Evolutionary conservation across 129 eudicot genomes (phyloP), one percentile per base, ranked within the genome.

Genomic region (Ambrosia trifida): DNA sequence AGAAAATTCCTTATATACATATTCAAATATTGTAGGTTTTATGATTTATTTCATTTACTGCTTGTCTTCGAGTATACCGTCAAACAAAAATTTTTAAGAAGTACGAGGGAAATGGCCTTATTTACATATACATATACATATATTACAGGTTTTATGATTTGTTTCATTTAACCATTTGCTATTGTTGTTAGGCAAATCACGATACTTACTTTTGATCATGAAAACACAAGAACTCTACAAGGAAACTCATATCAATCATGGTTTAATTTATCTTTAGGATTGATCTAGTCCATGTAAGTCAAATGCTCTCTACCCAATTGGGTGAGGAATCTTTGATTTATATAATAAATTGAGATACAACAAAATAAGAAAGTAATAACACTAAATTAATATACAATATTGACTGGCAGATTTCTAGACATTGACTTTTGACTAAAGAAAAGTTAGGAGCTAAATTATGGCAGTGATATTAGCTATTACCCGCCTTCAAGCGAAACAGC

Each of bases 51-150:
- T 44, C 49, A 44, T 44, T 44, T 44, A 44, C 53, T 7, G 7
- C 11, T 1, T 10, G 1, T 40, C 44, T 40, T 40, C 1, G 44
- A 40, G 2, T 40, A 40, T 24, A 24, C 28, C 28, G 28, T 24
- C 1, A 40, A 40, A 40, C 9, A 10, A 6, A 40, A 74, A 78
- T 20, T 78, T 75, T 70, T 38, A 78, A 44, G 12, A 44, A 44
- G 11, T 11, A 44, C 4, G 3, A 44, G 3, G 14, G 49, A 44
- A 44, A 44, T 1, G 11, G 3, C 49, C 4, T 44, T 9, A 11
- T 44, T 2, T 44, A 44, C 49, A n/a, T n/a, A n/a, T n/a, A n/a
- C n/a, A 44, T 44, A 10, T 44, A 8, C n/a, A 11, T 9, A 44
- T 10, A 1, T 44, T 44, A 44, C 4, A 44, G 13, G 49, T 44